Evolutionary conservation across 345 rosid species (phyloP).

Genomic region (Citrus glauca): DNA sequence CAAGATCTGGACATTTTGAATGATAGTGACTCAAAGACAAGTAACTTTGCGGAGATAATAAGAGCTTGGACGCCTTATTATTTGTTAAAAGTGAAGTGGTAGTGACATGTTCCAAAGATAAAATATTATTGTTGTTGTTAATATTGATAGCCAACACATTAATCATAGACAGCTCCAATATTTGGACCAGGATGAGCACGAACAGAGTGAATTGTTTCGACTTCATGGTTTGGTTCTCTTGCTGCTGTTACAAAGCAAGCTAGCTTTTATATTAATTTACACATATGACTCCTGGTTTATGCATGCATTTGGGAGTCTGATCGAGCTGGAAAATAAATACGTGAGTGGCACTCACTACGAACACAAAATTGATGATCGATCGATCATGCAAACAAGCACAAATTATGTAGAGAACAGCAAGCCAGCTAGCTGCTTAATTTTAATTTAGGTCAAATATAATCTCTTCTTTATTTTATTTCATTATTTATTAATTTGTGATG

Average conservation of each 20-base stretch:
- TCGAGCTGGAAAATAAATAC: too few species aligned
- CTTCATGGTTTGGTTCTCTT: not conserved
- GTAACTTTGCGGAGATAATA: not conserved
- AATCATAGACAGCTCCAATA: not conserved
- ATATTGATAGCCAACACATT: not conserved
- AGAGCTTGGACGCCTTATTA: not conserved
- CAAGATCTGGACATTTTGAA: constrained; percentile 25
- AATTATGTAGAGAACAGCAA: too few species aligned
- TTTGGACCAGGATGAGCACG: not conserved
- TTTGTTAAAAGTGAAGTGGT: not conserved
- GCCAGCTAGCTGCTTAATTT: too few species aligned
- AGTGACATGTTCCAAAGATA: not conserved
- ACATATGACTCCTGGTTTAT: too few species aligned
- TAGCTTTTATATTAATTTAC: not conserved
- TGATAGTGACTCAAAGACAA: constrained; percentile 26
- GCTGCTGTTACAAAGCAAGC: not conserved
- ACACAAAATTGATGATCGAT: too few species aligned
- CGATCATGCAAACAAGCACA: too few species aligned
- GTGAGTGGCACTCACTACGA: too few species aligned
- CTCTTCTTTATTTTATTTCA: too few species aligned
- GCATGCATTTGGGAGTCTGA: too few species aligned
- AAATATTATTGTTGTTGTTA: not conserved
- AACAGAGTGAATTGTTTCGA: not conserved
- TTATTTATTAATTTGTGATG: not conserved
- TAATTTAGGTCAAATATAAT: too few species aligned